These are phyloP conservation scores for Colletotrichum australisinense DNA, from an alignment of 2,329 filamentous ascomycete species.

Conservation along the genomic window DNA sequence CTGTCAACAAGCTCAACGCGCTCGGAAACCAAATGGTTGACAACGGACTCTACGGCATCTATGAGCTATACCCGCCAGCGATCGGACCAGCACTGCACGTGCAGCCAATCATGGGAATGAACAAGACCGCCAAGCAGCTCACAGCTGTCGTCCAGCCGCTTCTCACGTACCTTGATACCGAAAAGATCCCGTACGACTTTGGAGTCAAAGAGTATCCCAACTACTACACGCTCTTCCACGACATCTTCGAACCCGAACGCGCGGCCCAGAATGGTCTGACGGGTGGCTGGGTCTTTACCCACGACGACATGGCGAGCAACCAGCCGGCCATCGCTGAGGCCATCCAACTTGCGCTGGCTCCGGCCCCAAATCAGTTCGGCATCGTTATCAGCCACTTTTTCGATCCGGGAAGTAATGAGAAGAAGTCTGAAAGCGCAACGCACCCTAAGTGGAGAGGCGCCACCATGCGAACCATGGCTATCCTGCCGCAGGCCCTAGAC, in stretches of 20 bases:
- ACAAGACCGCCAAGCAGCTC: conserved; percentile 31
- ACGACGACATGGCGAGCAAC: conserved; percentile 28
- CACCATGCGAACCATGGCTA: conserved; percentile 31
- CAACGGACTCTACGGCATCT: conserved; percentile 32
- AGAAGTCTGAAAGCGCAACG: conserved; percentile 26
- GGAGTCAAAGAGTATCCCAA: conserved; percentile 23
- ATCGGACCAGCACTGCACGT: conserved; percentile 31
- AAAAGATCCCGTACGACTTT: conserved; percentile 26
- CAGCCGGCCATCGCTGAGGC: conserved; percentile 23
- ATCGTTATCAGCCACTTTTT: conserved; percentile 34
- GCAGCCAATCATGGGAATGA: conserved; percentile 38
- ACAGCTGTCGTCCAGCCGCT: conserved; percentile 25
- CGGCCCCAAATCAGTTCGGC: conserved; percentile 4
- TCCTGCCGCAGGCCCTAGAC: conserved; percentile 29
- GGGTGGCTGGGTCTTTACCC: conserved; percentile 36
- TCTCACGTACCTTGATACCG: conserved; percentile 23
- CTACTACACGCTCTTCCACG: conserved; percentile 34
- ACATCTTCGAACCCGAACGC: conserved; percentile 33
- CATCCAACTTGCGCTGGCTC: conserved; percentile 13
- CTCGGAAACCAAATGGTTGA: conserved; percentile 32
- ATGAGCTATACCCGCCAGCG: conserved; percentile 29
- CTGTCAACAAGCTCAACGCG: conserved; percentile 28
- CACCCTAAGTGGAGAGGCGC: conserved; percentile 33
- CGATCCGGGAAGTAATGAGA: conserved; percentile 12
- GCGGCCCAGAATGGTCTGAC: conserved; percentile 36